phyloP scores from a whole-genome alignment of 1,284 basidiomycete genomes.

The Ganoderma resinaceum region DNA sequence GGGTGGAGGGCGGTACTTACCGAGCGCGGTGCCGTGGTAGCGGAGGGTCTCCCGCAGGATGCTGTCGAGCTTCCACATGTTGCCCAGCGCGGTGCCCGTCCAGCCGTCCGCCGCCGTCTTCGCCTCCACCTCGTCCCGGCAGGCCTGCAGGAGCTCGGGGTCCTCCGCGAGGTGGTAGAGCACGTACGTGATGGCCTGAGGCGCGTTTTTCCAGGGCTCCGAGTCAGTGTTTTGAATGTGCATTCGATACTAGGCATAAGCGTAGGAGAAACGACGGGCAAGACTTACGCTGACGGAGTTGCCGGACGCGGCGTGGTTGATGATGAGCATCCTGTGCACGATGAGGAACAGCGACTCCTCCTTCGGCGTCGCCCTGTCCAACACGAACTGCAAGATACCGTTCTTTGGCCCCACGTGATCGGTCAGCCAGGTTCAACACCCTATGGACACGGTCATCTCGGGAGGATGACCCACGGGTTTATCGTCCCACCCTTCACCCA shows the following conservation, averaged over 20 bases:
- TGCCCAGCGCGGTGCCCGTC: constrained; percentile 50
- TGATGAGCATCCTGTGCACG: constrained; percentile 47
- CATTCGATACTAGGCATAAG: neutral
- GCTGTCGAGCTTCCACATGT: constrained; percentile 58
- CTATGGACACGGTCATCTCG: neutral
- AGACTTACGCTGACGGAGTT: constrained; percentile 45
- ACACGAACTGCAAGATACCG: constrained; percentile 53
- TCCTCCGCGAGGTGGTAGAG: constrained; percentile 50
- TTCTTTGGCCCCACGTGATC: constrained; percentile 41
- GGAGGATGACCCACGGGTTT: neutral
- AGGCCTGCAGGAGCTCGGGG: constrained; percentile 47
- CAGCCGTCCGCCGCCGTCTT: constrained; percentile 49
- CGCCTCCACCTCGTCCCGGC: constrained; percentile 53
- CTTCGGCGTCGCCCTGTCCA: constrained; percentile 43
- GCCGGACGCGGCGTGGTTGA: constrained; percentile 53
- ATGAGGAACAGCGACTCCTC: constrained; percentile 41
- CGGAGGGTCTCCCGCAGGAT: constrained; percentile 57
- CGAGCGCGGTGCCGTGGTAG: constrained; percentile 38
- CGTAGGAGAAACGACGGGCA: too few species aligned
- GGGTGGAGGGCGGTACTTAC: constrained; percentile 20
- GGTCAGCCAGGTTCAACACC: neutral
- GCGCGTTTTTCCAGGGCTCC: too few species aligned
- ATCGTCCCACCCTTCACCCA: neutral
- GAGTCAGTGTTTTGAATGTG: constrained; percentile 4
- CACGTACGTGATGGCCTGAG: constrained; percentile 46